Conservation (phyloP, 2,329 filamentous ascomycete species). For the Hawksworthiomyces lignivorus region DNA sequence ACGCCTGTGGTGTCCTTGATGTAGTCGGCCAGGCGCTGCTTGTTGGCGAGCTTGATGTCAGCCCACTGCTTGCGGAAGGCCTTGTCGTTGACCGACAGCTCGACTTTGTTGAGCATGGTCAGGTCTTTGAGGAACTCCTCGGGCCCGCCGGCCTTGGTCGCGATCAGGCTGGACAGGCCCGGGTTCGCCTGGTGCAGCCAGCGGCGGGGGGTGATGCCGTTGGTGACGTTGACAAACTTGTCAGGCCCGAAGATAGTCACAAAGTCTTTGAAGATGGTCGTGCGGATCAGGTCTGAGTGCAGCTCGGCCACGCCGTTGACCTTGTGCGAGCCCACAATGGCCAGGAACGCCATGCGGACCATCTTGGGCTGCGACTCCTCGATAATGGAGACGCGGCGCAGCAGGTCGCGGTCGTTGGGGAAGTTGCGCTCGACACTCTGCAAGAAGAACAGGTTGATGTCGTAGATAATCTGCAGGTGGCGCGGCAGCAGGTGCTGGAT, state of each 20-base stretch:
- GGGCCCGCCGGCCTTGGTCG: constrained; percentile 75
- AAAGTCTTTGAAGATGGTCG: constrained; percentile 99
- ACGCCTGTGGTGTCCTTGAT: constrained; percentile 78
- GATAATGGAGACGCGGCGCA: constrained; percentile 87
- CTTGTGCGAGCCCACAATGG: constrained; percentile 96
- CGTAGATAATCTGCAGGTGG: constrained; percentile 95
- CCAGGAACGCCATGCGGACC: constrained; percentile 93
- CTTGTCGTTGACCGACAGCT: constrained; percentile 76
- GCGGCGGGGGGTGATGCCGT: constrained; percentile 89
- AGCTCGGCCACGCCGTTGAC: constrained; percentile 97
- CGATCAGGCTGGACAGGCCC: constrained; percentile 82
- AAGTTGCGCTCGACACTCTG: constrained; percentile 85
- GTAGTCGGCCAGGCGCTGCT: constrained; percentile 82
- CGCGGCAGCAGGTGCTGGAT: constrained; percentile 88
- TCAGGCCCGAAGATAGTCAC: constrained; percentile 90
- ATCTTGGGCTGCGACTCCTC: constrained; percentile 96
- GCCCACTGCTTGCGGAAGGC: constrained; percentile 91
- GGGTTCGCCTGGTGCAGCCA: constrained; percentile 99
- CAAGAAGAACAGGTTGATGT: constrained; percentile 93
- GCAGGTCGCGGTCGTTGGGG: constrained; percentile 80
- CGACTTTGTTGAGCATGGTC: constrained; percentile 76
- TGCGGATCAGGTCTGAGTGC: constrained; percentile 96
- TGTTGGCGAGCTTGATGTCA: constrained; percentile 95
- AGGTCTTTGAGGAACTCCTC: constrained; percentile 79
- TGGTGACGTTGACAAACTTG: constrained; percentile 98